A percentile compares a stretch with the other conserved stretches of the same genome.
Evolutionary conservation across 2,329 filamentous ascomycete species (phyloP).

Genomic region (Tolypocladium nubicola): DNA sequence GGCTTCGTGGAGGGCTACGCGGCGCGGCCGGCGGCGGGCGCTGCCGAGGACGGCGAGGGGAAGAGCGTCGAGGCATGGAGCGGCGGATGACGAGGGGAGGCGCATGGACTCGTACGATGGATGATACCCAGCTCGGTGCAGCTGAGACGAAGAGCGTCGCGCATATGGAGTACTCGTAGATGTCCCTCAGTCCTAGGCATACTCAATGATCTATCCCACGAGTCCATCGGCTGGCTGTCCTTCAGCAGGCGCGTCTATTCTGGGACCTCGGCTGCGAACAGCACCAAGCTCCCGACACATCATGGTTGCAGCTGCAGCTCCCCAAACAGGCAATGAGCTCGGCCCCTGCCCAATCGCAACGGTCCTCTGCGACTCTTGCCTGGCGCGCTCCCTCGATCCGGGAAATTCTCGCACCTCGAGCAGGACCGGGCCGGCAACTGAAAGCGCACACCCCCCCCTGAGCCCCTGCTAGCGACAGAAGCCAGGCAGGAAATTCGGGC

Average conservation of each 20-base stretch:
- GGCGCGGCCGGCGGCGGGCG: constrained; percentile 26
- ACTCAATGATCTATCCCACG: no score
- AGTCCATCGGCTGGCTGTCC: neutral
- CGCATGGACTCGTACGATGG: neutral
- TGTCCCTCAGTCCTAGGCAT: neutral
- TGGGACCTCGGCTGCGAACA: no score
- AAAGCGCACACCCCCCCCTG: neutral
- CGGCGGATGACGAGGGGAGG: neutral
- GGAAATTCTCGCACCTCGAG: constrained; percentile 2
- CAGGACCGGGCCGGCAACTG: neutral
- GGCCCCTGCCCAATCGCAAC: neutral
- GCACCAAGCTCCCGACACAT: neutral
- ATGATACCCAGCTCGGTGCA: neutral
- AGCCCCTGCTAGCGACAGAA: neutral
- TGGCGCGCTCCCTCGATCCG: neutral
- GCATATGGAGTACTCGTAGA: no score
- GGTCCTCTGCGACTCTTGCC: neutral
- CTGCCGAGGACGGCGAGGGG: constrained; percentile 20
- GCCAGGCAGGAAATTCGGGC: neutral
- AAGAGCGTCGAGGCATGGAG: constrained; percentile 7
- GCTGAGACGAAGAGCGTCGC: neutral
- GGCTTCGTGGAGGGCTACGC: constrained; percentile 66
- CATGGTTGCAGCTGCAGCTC: neutral
- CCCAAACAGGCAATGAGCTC: neutral
- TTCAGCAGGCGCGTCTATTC: neutral